These are phyloP conservation scores for Annulohypoxylon stygium DNA, from an alignment of 495 filamentous ascomycete species.

Conservation along the genomic window DNA sequence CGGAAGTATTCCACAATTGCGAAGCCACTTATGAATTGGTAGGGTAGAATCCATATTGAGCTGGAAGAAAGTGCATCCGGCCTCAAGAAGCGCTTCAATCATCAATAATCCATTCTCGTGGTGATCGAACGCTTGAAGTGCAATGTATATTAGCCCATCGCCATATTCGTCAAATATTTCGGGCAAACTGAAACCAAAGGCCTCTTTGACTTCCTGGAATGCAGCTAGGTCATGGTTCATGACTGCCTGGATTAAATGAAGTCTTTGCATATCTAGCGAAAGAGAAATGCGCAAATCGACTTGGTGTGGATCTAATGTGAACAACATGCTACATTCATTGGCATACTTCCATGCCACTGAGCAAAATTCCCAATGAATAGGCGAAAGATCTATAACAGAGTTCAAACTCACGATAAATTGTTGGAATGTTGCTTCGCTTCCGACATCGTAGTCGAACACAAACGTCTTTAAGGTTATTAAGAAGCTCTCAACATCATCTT, in stretches of 20 bases:
- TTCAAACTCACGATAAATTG: conserved; percentile 1
- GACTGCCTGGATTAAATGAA: background rate
- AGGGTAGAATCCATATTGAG: background rate
- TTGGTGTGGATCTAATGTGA: background rate
- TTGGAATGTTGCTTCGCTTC: too few species aligned
- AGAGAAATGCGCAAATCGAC: conserved; percentile 18
- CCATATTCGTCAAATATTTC: background rate
- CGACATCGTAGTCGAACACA: too few species aligned
- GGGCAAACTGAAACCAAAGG: background rate
- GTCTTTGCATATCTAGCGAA: background rate
- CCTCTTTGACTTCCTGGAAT: background rate
- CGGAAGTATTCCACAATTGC: too few species aligned
- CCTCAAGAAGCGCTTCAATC: conserved; percentile 1
- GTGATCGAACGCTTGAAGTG: background rate
- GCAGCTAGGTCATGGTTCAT: background rate
- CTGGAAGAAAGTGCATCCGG: conserved; percentile 2
- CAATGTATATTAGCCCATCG: background rate
- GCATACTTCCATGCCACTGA: background rate
- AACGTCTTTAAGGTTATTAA: too few species aligned
- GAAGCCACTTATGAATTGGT: background rate
- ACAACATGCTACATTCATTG: background rate
- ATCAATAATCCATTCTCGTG: background rate
- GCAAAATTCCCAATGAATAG: background rate
- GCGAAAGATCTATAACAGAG: background rate
- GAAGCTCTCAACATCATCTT: background rate